These are phyloP conservation scores for Neurospora discreta DNA, from an alignment of 495 filamentous ascomycete species.

Conservation along the genomic window DNA sequence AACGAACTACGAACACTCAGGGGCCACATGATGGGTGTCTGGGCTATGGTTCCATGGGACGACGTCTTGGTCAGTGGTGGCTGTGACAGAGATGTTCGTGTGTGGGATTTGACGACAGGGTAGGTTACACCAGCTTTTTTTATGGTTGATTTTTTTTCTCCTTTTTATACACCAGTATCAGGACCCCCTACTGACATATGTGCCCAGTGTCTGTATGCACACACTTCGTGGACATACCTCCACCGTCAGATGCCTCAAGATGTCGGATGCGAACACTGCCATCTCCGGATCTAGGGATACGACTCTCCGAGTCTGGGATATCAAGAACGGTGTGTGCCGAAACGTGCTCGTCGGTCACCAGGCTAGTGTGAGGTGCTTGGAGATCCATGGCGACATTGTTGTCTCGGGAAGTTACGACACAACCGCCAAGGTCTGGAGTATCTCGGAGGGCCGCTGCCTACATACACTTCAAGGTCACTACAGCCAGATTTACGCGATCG, in stretches of 20 bases:
- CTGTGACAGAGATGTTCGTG: constrained; percentile 91
- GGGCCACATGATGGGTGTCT: constrained; percentile 97
- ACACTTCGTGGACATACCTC: constrained; percentile 89
- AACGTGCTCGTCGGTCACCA: constrained; percentile 94
- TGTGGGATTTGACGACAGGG: constrained; percentile 96
- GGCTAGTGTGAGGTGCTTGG: constrained; percentile 89
- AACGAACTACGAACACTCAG: constrained; percentile 77
- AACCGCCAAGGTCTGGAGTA: constrained; percentile 93
- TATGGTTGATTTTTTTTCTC: neutral
- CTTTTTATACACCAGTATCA: neutral
- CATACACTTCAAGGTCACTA: constrained; percentile 90
- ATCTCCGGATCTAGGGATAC: constrained; percentile 96
- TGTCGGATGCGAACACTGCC: constrained; percentile 85
- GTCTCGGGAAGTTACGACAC: constrained; percentile 97
- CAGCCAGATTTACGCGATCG: constrained; percentile 97
- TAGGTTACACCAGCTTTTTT: constrained; percentile 32
- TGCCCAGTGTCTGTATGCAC: constrained; percentile 53
- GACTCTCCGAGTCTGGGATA: constrained; percentile 90
- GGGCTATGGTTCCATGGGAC: constrained; percentile 98
- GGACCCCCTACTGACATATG: constrained; percentile 13
- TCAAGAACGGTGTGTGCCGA: constrained; percentile 71
- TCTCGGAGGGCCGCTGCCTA: constrained; percentile 82
- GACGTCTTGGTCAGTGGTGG: constrained; percentile 92
- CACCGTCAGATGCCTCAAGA: constrained; percentile 93
- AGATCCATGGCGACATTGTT: constrained; percentile 89